Percentiles rank a stretch among this genome's conserved stretches.
phyloP scores from a whole-genome alignment of 106 monocot species.

The Gastrodia elata region DNA sequence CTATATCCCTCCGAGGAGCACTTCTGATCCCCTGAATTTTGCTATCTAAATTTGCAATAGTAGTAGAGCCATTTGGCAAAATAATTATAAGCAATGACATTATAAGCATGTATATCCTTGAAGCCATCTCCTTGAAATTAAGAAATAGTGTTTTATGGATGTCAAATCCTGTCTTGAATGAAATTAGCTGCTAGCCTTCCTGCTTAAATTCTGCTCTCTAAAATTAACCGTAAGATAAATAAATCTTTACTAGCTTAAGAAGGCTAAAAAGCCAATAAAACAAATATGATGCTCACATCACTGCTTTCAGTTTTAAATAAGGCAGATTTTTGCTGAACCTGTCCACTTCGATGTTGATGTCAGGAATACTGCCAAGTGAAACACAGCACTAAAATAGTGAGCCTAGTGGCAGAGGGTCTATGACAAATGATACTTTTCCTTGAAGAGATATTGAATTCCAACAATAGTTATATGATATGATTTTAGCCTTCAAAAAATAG shows the following conservation, averaged over 20 bases:
- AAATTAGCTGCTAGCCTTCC: background rate
- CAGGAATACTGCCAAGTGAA: background rate
- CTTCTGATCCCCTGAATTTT: conserved; percentile 21
- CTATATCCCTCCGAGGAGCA: conserved; percentile 55
- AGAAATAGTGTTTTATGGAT: background rate
- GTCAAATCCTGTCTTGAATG: background rate
- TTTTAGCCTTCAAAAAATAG: background rate
- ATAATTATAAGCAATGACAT: conserved; percentile 11
- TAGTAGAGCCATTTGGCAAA: conserved; percentile 12
- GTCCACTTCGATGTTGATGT: background rate
- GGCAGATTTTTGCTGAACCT: background rate
- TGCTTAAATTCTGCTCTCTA: background rate
- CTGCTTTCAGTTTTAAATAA: background rate
- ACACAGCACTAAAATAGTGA: background rate
- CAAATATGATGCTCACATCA: background rate
- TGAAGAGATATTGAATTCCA: background rate
- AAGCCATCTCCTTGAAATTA: conserved; percentile 19
- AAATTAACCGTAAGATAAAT: background rate
- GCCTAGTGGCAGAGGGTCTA: background rate
- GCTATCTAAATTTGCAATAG: conserved; percentile 32
- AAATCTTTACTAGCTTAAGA: background rate
- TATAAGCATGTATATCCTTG: conserved; percentile 9
- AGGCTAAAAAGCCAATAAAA: background rate
- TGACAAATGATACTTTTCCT: background rate
- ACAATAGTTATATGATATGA: background rate